Percentiles rank a stretch among this genome's conserved stretches.
phyloP scores from a whole-genome alignment of 192 early-diverging fungal genomes.

The Geranomyces variabilis region DNA sequence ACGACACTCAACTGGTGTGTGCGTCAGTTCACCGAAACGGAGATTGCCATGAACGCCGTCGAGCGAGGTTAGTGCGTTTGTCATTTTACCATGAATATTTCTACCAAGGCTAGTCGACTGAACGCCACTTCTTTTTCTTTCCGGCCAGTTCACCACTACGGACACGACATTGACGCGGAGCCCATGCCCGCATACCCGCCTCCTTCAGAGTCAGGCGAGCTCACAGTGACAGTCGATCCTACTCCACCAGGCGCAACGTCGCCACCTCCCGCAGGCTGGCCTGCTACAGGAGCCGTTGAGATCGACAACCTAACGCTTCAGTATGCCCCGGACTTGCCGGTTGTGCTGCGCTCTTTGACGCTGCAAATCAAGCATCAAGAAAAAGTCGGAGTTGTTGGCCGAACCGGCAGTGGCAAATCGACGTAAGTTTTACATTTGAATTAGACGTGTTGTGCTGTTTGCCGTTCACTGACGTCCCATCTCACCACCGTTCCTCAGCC shows the following conservation, averaged over 20 bases:
- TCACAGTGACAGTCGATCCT: background rate
- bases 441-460: constrained; percentile 40
- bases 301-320: constrained; percentile 48
- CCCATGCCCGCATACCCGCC: constrained; percentile 26
- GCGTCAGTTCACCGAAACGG: constrained; percentile 71
- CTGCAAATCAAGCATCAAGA: constrained; percentile 42
- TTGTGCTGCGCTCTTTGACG: constrained; percentile 46
- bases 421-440: too few species aligned
- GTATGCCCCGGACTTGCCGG: constrained; percentile 54
- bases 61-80: constrained; percentile 46
- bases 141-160: constrained; percentile 49
- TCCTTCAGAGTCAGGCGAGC: background rate
- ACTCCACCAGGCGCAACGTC: background rate
- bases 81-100: too few species aligned
- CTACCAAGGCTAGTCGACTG: too few species aligned
- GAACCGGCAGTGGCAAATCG: constrained; percentile 57
- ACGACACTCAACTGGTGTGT: constrained; percentile 79
- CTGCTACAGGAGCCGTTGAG: constrained; percentile 47
- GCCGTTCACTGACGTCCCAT: background rate
- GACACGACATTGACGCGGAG: constrained; percentile 45
- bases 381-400: constrained; percentile 58
- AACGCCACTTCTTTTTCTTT: too few species aligned
- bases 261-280: constrained; percentile 49
- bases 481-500: constrained; percentile 1
- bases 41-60: constrained; percentile 57